phyloP scores from a whole-genome alignment of 2,329 filamentous ascomycete species.

The Aspergillus sp. region DNA sequence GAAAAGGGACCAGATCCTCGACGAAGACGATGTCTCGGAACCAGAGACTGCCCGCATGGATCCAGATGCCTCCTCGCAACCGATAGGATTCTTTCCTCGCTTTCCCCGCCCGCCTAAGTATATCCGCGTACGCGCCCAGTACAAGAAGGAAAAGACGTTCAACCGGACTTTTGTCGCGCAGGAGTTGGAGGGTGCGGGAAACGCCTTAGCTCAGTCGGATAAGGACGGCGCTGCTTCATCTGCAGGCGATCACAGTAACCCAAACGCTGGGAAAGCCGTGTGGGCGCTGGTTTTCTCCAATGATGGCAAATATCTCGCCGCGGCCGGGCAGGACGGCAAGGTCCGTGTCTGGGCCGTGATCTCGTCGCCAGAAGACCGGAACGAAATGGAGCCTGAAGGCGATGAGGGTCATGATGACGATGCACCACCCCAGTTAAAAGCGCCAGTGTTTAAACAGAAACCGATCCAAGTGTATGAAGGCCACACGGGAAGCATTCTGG shows the following conservation, averaged over 20 bases:
- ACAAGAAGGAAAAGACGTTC: slow-evolving; percentile 80
- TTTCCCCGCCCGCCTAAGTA: slow-evolving; percentile 89
- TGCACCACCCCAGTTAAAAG: slow-evolving; percentile 66
- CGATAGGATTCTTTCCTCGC: slow-evolving; percentile 77
- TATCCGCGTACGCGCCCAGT: slow-evolving; percentile 76
- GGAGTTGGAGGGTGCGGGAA: slow-evolving; percentile 68
- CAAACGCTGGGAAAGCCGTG: slow-evolving; percentile 61
- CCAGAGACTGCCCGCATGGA: slow-evolving; percentile 69
- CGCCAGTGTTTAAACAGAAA: slow-evolving; percentile 82
- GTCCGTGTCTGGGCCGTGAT: slow-evolving; percentile 89
- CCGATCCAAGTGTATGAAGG: slow-evolving; percentile 77
- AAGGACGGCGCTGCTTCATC: slow-evolving; percentile 29
- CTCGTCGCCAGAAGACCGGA: slow-evolving; percentile 74
- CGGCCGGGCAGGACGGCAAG: slow-evolving; percentile 83
- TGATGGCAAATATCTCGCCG: slow-evolving; percentile 85
- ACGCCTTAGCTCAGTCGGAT: slow-evolving; percentile 24
- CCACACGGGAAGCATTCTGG: slow-evolving; percentile 81
- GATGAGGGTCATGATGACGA: slow-evolving; percentile 50
- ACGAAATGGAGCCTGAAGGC: slow-evolving; percentile 69
- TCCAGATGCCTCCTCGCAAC: slow-evolving; percentile 73
- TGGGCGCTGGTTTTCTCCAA: slow-evolving; percentile 93
- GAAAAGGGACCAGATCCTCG: slow-evolving; percentile 61
- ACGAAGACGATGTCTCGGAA: slow-evolving; percentile 64
- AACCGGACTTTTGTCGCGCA: slow-evolving; percentile 88
- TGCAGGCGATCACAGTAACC: slow-evolving; percentile 18